Evolutionary conservation across 129 eudicot genomes (phyloP).

Genomic region (Flaveria ramosissima): DNA sequence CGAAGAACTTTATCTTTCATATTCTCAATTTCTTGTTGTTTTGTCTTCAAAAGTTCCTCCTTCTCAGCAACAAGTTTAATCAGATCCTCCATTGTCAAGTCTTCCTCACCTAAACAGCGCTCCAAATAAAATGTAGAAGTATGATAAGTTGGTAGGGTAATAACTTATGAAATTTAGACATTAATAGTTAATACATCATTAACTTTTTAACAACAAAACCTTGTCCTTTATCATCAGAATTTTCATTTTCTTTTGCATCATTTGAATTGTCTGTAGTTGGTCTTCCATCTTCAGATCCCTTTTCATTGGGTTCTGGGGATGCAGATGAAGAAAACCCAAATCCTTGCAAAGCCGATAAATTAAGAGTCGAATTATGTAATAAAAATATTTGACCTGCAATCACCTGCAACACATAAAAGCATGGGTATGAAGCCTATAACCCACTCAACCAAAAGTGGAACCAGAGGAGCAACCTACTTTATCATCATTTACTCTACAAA

Average conservation of each 20-base stretch:
- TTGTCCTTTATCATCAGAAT: conserved; percentile 40
- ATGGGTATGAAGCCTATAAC: conserved; percentile 3
- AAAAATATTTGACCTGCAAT: conserved; percentile 45
- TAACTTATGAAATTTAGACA: no score
- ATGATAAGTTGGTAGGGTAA: no score
- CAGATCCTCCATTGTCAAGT: conserved; percentile 73
- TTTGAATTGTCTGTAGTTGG: conserved; percentile 21
- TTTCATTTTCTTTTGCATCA: conserved; percentile 34
- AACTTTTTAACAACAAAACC: conserved; percentile 37
- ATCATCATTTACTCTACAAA: background rate
- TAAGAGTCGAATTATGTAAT: conserved; percentile 37
- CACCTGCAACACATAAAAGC: conserved; percentile 37
- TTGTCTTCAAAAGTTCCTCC: conserved; percentile 52
- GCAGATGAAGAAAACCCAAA: conserved; percentile 73
- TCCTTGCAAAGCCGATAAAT: conserved; percentile 42
- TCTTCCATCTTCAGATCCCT: conserved; percentile 42
- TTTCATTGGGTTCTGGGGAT: conserved; percentile 59
- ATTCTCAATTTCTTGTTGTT: conserved; percentile 55
- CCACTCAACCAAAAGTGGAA: background rate
- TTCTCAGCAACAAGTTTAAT: conserved; percentile 68
- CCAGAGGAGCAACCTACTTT: background rate
- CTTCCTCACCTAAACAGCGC: conserved; percentile 50
- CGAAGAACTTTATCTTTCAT: conserved; percentile 79
- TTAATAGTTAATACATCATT: background rate
- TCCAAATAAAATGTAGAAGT: conserved; percentile 13